Conservation (phyloP, 2,329 filamentous ascomycete genomes). For the Paecilomyces variotii region DNA sequence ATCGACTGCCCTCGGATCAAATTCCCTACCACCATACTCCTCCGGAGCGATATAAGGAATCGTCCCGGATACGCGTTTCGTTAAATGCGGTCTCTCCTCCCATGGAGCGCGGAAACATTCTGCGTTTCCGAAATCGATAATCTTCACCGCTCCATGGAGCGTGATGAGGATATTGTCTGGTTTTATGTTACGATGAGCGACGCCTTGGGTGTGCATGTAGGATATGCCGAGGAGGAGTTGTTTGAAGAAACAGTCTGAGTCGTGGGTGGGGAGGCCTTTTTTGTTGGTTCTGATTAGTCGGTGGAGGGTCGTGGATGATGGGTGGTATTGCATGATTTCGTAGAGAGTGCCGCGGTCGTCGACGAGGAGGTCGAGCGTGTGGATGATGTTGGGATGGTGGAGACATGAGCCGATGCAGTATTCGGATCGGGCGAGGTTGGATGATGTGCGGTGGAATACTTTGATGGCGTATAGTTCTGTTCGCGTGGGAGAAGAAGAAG, state of each 20-base stretch:
- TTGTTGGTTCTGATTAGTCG: slow-evolving; percentile 70
- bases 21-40: slow-evolving; percentile 74
- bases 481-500: neutral
- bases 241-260: slow-evolving; percentile 90
- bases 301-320: slow-evolving; percentile 63
- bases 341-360: slow-evolving; percentile 85
- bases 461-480: neutral
- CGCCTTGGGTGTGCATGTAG: slow-evolving; percentile 90
- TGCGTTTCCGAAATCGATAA: slow-evolving; percentile 59
- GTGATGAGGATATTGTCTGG: slow-evolving; percentile 53
- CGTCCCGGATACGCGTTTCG: slow-evolving; percentile 80
- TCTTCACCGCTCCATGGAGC: slow-evolving; percentile 51
- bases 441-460: neutral
- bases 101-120: slow-evolving; percentile 94
- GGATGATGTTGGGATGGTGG: slow-evolving; percentile 83
- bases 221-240: slow-evolving; percentile 90
- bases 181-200: slow-evolving; percentile 56
- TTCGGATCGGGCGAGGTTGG: slow-evolving; percentile 51
- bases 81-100: slow-evolving; percentile 88
- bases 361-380: slow-evolving; percentile 80
- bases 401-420: slow-evolving; percentile 89
- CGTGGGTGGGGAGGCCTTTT: slow-evolving; percentile 59
- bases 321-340: slow-evolving; percentile 91
- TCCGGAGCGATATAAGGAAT: slow-evolving; percentile 86
- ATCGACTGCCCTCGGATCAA: slow-evolving; percentile 79